Evolutionary conservation across 2,329 filamentous ascomycete species (phyloP), one percentile per base, ranked within the genome.

Genomic region (Paramyrothecium sp.): DNA sequence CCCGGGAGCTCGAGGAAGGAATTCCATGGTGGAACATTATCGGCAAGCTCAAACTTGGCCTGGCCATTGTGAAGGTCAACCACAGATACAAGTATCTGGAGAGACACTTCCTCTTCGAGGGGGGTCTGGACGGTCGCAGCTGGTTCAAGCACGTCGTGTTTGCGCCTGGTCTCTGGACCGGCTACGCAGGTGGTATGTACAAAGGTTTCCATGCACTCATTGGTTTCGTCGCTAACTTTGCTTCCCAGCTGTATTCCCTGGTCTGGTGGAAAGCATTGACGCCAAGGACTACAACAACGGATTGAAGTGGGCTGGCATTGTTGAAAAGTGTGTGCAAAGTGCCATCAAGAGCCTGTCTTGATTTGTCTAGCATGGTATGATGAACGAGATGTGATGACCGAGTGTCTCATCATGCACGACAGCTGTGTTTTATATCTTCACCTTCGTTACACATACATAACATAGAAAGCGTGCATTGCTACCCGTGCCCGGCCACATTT

Each of bases 111-210:
- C 66, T 97, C 60, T 89, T 91, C 66, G 75, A 85, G 4, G 79
- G 82, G 3, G 94, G 94, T 1, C 75, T 98, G 20, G 93, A 97
- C 70, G 86, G 86, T 1, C 80, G 94, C 58, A 78, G 79, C 22
- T 97, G 92, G 92, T 98, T 94, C 78, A 97, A 97, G 77, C 94
- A 97, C 67, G 89, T 97, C 2, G 89, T 97, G 1, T 97, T 96
- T 73, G 93, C 93, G 1, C 93, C 93, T 0, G 93, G 93, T 0
- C 72, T 94, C 51, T 96, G 92, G 92, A 97, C 92, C 0, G 93
- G 93, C 0, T 97, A 97, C 72, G 80, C 92, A 0, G 93, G 92
- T 68, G 84, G 85, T 88, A 67, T 73, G 81, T 75, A 16, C 44
- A 56, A 62, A 20, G 10, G 1, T 49, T 7, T 52, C 20, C 17